These are phyloP conservation scores for Aspergillus phoenicis DNA, from an alignment of 2,329 filamentous ascomycete genomes.

Conservation along the genomic window DNA sequence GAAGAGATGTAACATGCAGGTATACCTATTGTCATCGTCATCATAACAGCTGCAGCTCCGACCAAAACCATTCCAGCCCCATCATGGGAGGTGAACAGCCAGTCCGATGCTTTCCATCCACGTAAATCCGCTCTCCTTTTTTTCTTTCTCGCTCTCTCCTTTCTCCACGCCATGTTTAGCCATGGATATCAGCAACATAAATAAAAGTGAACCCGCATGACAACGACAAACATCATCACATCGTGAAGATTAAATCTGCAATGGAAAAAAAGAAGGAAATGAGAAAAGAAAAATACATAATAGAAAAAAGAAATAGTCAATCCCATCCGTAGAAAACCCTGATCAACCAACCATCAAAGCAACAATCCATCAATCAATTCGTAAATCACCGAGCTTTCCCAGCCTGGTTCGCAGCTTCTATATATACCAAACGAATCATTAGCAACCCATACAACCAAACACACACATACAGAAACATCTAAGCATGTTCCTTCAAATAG, in stretches of 20 bases:
- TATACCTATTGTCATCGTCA: too few relatives aligned
- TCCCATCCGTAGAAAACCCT: not conserved
- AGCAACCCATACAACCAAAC: slow-evolving; percentile 4
- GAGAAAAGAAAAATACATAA: not conserved
- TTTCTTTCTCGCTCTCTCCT: not conserved
- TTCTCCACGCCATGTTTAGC: not conserved
- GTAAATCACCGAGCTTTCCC: slow-evolving; percentile 48
- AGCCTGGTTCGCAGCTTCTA: slow-evolving; percentile 55
- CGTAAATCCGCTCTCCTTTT: not conserved
- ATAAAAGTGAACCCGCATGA: not conserved
- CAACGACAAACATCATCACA: slow-evolving; percentile 14
- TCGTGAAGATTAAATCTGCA: slow-evolving; percentile 13
- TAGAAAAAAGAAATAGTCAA: slow-evolving; percentile 19
- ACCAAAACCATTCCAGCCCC: too few relatives aligned
- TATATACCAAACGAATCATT: slow-evolving; percentile 5
- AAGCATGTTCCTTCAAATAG: not conserved
- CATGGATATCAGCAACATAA: not conserved
- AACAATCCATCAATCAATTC: not conserved
- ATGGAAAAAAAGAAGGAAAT: slow-evolving; percentile 7
- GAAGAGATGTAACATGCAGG: too few relatives aligned
- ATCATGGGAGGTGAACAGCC: too few relatives aligned
- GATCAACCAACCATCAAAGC: not conserved
- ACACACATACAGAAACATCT: too few relatives aligned
- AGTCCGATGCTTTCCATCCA: too few relatives aligned
- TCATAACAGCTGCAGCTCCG: too few relatives aligned